Conservation (phyloP, 345 rosid species). For the Alliaria petiolata region DNA sequence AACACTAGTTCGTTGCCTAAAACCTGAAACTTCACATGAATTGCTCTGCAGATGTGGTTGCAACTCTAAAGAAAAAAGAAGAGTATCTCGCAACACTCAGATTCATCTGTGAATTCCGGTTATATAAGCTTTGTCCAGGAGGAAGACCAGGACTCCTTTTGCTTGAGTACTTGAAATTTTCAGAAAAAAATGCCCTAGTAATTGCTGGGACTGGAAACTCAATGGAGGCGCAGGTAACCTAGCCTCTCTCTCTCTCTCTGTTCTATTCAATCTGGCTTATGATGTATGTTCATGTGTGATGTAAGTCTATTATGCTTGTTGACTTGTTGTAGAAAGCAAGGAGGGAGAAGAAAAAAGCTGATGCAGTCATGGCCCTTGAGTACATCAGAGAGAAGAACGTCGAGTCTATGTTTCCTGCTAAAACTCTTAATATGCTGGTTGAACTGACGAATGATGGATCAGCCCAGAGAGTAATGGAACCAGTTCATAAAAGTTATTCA, state of each 20-base stretch:
- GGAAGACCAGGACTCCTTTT: conserved; percentile 11
- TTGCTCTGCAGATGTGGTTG: conserved; percentile 16
- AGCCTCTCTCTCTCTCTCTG: neutral
- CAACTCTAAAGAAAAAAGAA: neutral
- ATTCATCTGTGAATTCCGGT: conserved; percentile 19
- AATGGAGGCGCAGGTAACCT: conserved; percentile 8
- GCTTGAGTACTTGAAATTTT: neutral
- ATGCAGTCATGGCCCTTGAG: conserved; percentile 24
- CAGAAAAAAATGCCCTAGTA: neutral
- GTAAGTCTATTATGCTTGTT: neutral
- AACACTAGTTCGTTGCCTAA: neutral
- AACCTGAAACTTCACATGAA: neutral
- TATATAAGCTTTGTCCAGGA: neutral
- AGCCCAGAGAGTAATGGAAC: neutral
- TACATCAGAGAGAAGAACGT: conserved; percentile 8
- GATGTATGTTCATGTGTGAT: conserved; percentile 9
- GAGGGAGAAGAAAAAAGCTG: conserved; percentile 15
- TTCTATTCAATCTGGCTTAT: neutral
- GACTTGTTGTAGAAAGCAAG: conserved; percentile 9
- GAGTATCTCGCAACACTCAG: conserved; percentile 15
- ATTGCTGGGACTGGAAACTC: conserved; percentile 3
- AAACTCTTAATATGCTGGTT: neutral
- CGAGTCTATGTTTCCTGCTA: conserved; percentile 2
- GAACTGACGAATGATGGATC: neutral
- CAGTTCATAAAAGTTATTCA: neutral